Percentiles rank a stretch among this genome's conserved stretches.
Conservation (phyloP, 352 stramenopile species). For the Pythium oligandrum region DNA sequence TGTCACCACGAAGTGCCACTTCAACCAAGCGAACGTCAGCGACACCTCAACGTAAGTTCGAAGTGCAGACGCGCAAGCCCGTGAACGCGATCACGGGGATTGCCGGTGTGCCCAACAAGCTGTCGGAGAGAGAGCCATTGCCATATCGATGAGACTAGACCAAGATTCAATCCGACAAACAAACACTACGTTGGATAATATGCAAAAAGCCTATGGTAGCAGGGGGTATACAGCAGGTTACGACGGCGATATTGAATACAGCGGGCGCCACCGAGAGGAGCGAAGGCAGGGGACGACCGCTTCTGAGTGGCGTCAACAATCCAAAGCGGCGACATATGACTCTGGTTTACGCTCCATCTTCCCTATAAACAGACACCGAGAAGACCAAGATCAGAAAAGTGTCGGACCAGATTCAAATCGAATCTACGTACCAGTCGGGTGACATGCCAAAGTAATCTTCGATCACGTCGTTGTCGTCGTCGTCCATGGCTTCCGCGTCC, state of each 20-base stretch:
- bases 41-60: conserved; percentile 30
- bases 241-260: too few relatives aligned
- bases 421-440: conserved; percentile 58
- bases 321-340: too few relatives aligned
- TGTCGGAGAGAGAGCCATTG: conserved; percentile 41
- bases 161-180: too few relatives aligned
- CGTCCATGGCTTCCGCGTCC: conserved; percentile 52
- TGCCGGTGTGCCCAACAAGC: conserved; percentile 31
- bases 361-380: conserved; percentile 7
- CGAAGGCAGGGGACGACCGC: background rate
- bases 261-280: background rate
- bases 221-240: too few relatives aligned
- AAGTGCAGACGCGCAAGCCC: conserved; percentile 37
- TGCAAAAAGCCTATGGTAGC: too few relatives aligned
- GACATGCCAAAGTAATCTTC: conserved; percentile 88
- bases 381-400: background rate
- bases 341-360: conserved; percentile 18
- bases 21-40: background rate
- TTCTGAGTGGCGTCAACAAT: too few relatives aligned
- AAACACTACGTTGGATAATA: too few relatives aligned
- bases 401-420: background rate
- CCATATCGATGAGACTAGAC: conserved; percentile 39
- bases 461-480: conserved; percentile 72
- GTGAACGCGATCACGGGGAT: conserved; percentile 22
- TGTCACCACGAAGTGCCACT: background rate